Base-by-base conservation (phyloP, 2,329 filamentous ascomycete genomes). In the Pseudogymnoascus sp. region DNA sequence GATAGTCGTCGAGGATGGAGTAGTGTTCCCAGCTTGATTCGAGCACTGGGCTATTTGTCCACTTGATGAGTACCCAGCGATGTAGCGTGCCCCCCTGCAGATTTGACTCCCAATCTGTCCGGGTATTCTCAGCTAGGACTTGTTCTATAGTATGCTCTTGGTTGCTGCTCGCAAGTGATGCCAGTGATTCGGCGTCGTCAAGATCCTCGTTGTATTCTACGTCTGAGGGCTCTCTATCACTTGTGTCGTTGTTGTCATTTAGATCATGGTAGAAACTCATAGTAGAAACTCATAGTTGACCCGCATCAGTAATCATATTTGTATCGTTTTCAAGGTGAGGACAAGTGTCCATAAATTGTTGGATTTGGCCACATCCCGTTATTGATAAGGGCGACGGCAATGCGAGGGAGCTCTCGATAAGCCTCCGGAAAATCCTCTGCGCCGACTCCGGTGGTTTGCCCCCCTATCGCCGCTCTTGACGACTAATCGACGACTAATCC, bases 51-150 rank as follows among this genome's bases (percentile, higher is more conserved):
- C 70, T 72, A 60, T 71, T 66, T 62, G 67, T 61, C 71, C 71
- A 73, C 69, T 71, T 72, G 4, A 73, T 67, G 4, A 73, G 64
- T 64, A 69, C 72, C 68, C 68, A 73, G 29, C 60, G 60, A 35
- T 66, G 63, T 11, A 63, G 61, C 63, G 65, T 68, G 58, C 66
- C 68, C 7, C 60, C 65, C 33, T 54, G 47, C 21, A 54, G 11
- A 54, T 54, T 54, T 15, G 47, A 54, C 47, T 54, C 47, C 47
- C 47, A 54, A 54, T 54, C 47, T 33, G 47, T 54, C 47, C 47
- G 47, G 11, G 60, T 63, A 47, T 64, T 41, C 62, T 73, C 67
- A 13, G 68, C 66, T 41, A 72, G 63, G 47, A 73, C 68, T 44
- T 66, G 67, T 60, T 73, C 70, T 0, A 70, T 68, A 13, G 65